Base-by-base conservation (phyloP, 2,329 filamentous ascomycete genomes). In the Thermochaetoides dissita region DNA sequence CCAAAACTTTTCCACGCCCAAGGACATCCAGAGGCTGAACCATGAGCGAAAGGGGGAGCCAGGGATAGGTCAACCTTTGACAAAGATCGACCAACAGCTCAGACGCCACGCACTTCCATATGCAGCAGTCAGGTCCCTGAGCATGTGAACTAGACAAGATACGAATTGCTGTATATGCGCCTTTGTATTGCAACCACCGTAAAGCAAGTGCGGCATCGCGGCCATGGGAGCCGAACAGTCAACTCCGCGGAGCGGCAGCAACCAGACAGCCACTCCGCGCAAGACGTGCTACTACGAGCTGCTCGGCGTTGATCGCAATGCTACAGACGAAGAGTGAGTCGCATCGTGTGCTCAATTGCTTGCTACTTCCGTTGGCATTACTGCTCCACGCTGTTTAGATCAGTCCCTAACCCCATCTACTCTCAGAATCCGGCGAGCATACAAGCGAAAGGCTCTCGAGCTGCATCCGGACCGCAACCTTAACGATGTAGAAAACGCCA, bases 391-490 rank as follows among this genome's bases (percentile, higher is more conserved):
- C 32, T 44, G 10, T 24, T 24, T 24, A 24, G 17, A 24, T 24
- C 17, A 24, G 17, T 5, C 17, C 17, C 17, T 24, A 24, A 24
- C 17, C 17, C 17, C 17, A 39, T 32, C n/a, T 8, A 10, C 7
- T 32, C 17, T 8, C 17, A 89, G 83, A 49, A 87, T 98, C 56
- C 94, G 94, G 57, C 94, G 86, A 56, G 87, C 88, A 10, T 98
- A 98, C 62, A 78, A 86, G 49, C 79, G 68, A 47, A 95, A 89
- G 59, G 91, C 91, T 1, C 75, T 98, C 38, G 87, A 95, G 59
- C 71, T 96, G 8, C 91, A 98, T 59, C 91, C 91, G 0, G 91
- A 98, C 62, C 83, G 88, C 52, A 98, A 98, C 61, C 81, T 83
- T 59, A 81, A 84, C 53, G 81, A 95, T 56, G 79, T 82, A 47